phyloP scores from a whole-genome alignment of 1,284 basidiomycete species.

The Puccinia coronata region DNA sequence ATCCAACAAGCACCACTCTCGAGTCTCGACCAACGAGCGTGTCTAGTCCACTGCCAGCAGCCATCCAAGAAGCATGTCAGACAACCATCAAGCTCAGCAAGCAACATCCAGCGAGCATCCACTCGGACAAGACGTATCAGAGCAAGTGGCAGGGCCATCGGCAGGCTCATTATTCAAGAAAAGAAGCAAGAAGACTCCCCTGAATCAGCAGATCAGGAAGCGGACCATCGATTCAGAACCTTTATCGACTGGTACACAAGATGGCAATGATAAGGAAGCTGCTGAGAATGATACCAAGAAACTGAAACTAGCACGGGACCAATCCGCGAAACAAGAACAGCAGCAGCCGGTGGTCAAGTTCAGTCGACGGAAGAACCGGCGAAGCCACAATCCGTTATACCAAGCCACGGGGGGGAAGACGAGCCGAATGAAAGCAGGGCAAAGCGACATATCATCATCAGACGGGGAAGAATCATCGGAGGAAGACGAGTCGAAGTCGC shows the following conservation, averaged over 20 bases:
- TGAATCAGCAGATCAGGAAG: slow-evolving; percentile 10
- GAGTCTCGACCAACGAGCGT: no score
- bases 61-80: background rate
- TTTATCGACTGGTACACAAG: background rate
- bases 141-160: background rate
- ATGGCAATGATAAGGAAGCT: background rate
- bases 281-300: background rate
- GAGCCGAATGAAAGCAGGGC: background rate
- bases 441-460: slow-evolving; percentile 34
- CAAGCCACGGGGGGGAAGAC: background rate
- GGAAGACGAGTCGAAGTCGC: slow-evolving; percentile 52
- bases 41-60: no score
- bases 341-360: slow-evolving; percentile 10
- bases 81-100: no score
- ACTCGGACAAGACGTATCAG: background rate
- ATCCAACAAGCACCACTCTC: background rate
- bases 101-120: background rate
- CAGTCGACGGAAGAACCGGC: background rate
- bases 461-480: slow-evolving; percentile 55
- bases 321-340: background rate
- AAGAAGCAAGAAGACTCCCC: background rate
- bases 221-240: slow-evolving; percentile 13
- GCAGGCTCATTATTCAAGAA: slow-evolving; percentile 5
- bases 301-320: background rate
- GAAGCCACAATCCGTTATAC: background rate